These are phyloP conservation scores for Fonsecaea erecta DNA, from an alignment of 2,329 filamentous ascomycete genomes.

Conservation along the genomic window DNA sequence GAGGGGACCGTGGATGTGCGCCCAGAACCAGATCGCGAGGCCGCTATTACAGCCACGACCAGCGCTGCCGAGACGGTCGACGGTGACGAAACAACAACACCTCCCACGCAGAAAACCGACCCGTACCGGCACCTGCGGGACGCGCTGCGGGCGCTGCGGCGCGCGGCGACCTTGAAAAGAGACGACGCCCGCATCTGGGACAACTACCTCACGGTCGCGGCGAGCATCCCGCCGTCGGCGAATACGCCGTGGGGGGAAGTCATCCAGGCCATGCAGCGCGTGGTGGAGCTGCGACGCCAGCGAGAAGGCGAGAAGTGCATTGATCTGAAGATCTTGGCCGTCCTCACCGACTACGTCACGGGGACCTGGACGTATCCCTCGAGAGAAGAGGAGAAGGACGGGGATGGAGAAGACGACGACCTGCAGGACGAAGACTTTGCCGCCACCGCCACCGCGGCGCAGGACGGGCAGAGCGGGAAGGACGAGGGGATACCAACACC, in stretches of 20 bases:
- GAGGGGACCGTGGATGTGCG: background rate
- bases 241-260: conserved; percentile 70
- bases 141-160: conserved; percentile 82
- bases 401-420: background rate
- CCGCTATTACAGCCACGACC: background rate
- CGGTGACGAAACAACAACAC: conserved; percentile 17
- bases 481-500: background rate
- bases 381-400: conserved; percentile 4
- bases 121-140: conserved; percentile 70
- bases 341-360: conserved; percentile 74
- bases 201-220: conserved; percentile 86
- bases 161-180: conserved; percentile 79
- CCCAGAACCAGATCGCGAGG: background rate
- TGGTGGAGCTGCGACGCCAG: conserved; percentile 73
- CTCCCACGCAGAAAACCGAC: conserved; percentile 43
- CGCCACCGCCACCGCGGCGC: background rate
- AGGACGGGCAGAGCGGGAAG: background rate
- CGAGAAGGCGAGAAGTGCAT: conserved; percentile 75
- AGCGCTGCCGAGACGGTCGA: conserved; percentile 38
- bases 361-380: conserved; percentile 48
- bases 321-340: conserved; percentile 72
- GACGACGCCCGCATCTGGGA: conserved; percentile 95
- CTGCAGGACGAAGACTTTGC: background rate
- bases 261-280: conserved; percentile 71
- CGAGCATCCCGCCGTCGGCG: conserved; percentile 69